phyloP scores from a whole-genome alignment of 2,329 filamentous ascomycete genomes.

The Didymella pinodella region DNA sequence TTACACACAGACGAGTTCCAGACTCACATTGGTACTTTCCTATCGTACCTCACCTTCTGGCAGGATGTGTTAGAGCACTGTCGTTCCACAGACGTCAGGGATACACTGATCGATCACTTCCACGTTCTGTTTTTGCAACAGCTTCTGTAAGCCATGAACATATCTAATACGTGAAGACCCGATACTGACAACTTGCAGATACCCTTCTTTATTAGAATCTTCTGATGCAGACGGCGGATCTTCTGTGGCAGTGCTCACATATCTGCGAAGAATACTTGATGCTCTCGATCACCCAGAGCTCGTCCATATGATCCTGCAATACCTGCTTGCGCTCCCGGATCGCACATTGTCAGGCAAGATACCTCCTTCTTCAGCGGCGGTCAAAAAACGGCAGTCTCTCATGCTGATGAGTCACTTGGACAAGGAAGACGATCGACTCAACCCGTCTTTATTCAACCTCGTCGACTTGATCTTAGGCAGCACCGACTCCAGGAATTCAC shows the following conservation, averaged over 20 bases:
- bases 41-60: constrained; percentile 96
- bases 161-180: neutral
- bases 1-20: constrained; percentile 79
- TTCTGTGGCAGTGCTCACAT: constrained; percentile 93
- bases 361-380: constrained; percentile 64
- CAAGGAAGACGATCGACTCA: constrained; percentile 75
- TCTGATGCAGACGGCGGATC: constrained; percentile 97
- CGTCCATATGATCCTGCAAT: constrained; percentile 91
- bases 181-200: constrained; percentile 61
- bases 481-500: constrained; percentile 80
- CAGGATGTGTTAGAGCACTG: constrained; percentile 98
- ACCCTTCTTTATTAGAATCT: constrained; percentile 93
- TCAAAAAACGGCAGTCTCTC: constrained; percentile 86
- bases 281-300: constrained; percentile 92
- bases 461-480: constrained; percentile 90
- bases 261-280: constrained; percentile 88
- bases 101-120: constrained; percentile 93
- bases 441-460: constrained; percentile 89
- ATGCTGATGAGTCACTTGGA: constrained; percentile 83
- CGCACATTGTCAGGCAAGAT: constrained; percentile 47
- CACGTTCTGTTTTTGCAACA: constrained; percentile 96
- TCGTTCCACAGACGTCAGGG: constrained; percentile 87
- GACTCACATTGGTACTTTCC: constrained; percentile 88
- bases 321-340: constrained; percentile 83
- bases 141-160: constrained; percentile 69